A percentile compares a stretch with the other conserved stretches of the same genome.
These are phyloP conservation scores for Leucocoprinus birnbaumii DNA, from an alignment of 768 basidiomycete genomes.

Conservation along the genomic window DNA sequence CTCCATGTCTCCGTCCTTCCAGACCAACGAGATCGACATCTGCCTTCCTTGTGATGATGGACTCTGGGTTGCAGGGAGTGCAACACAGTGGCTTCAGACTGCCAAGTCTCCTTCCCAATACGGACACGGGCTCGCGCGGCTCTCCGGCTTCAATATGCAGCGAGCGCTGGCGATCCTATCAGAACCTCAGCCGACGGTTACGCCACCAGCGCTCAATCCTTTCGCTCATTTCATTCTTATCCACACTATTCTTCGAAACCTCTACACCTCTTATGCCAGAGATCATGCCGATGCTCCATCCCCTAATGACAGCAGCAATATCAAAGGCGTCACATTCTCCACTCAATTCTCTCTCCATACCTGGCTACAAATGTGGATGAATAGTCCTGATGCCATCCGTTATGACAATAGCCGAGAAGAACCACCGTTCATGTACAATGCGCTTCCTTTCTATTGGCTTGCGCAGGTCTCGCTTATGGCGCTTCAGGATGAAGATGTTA, in stretches of 20 bases:
- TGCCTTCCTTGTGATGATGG: constrained; percentile 55
- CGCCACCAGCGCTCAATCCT: constrained; percentile 31
- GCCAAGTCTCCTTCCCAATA: constrained; percentile 39
- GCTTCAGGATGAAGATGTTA: constrained; percentile 41
- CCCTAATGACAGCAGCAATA: constrained; percentile 4
- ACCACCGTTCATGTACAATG: constrained; percentile 39
- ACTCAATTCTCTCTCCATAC: constrained; percentile 54
- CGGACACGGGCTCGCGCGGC: constrained; percentile 30
- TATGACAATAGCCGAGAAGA: constrained; percentile 25
- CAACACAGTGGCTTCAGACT: constrained; percentile 46
- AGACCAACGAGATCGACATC: constrained; percentile 43
- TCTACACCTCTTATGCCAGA: constrained; percentile 24
- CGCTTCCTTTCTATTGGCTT: constrained; percentile 63
- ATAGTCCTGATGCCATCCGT: constrained; percentile 30
- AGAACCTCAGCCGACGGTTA: constrained; percentile 25
- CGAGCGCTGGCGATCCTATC: constrained; percentile 30
- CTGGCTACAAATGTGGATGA: constrained; percentile 57
- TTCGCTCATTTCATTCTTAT: constrained; percentile 45
- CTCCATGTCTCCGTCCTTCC: constrained; percentile 43
- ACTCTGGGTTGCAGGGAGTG: constrained; percentile 47
- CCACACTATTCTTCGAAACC: constrained; percentile 41
- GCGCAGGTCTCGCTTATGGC: constrained; percentile 52
- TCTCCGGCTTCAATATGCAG: constrained; percentile 37
- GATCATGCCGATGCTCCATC: constrained; percentile 5
- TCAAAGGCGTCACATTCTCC: constrained; percentile 19